Percentiles rank a stretch among this genome's conserved stretches.
phyloP scores from a whole-genome alignment of 345 rosid genomes.

The Rhodomyrtus tomentosa region DNA sequence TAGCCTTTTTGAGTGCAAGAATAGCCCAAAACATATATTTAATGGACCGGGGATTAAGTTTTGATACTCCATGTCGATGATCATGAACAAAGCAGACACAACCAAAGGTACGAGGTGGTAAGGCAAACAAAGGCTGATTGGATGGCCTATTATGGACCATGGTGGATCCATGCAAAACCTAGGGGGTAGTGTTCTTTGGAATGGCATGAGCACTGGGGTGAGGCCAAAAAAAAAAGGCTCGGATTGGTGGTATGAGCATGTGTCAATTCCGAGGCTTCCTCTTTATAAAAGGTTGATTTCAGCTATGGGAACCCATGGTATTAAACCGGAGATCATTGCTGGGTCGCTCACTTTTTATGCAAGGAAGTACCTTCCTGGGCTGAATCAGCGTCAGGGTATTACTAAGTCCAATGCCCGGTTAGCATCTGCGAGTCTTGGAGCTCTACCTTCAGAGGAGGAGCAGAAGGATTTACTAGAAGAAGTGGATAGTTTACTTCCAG shows the following conservation, averaged over 20 bases:
- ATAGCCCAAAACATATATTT: too few species aligned
- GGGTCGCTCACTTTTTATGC: conserved; percentile 70
- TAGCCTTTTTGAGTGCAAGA: too few species aligned
- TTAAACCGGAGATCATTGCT: conserved; percentile 61
- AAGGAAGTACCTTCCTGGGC: conserved; percentile 73
- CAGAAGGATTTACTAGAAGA: conserved; percentile 75
- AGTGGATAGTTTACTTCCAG: conserved; percentile 50
- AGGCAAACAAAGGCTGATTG: too few species aligned
- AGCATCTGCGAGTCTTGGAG: conserved; percentile 37
- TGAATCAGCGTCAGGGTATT: conserved; percentile 62
- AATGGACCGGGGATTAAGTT: too few species aligned
- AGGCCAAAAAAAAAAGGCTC: conserved; percentile 59
- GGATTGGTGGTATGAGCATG: conserved; percentile 99
- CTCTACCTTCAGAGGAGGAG: conserved; percentile 69
- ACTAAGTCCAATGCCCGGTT: conserved; percentile 54
- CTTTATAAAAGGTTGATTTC: conserved; percentile 66
- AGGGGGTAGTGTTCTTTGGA: conserved; percentile 94
- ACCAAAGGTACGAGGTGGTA: too few species aligned
- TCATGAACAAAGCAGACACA: too few species aligned
- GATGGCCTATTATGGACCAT: conserved; percentile 91
- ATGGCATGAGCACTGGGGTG: conserved; percentile 94
- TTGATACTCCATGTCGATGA: too few species aligned
- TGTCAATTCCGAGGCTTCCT: conserved; percentile 56
- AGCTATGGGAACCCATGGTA: conserved; percentile 69
- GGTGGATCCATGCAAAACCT: conserved; percentile 96